A percentile compares a stretch with the other conserved stretches of the same genome.
Conservation (phyloP, 164 flowering plant species). For the Stephania yunnanensis region DNA sequence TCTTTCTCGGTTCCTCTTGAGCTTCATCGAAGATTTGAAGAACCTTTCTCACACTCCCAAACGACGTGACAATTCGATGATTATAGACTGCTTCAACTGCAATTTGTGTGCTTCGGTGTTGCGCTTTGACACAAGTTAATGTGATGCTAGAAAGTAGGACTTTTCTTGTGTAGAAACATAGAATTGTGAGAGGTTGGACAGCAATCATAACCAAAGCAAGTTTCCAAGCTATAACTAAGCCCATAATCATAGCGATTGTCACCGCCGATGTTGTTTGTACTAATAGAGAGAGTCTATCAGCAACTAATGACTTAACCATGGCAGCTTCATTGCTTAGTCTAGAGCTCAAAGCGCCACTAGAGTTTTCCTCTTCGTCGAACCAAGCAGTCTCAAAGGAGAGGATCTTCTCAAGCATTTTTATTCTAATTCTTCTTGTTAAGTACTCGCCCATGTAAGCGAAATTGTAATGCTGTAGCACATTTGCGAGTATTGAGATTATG, state of each 20-base stretch:
- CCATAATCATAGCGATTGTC: slow-evolving; percentile 62
- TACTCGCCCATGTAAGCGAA: slow-evolving; percentile 80
- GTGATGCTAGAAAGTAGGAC: slow-evolving; percentile 63
- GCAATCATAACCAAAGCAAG: slow-evolving; percentile 89
- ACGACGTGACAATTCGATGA: slow-evolving; percentile 77
- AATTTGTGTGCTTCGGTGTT: slow-evolving; percentile 69
- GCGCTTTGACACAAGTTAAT: slow-evolving; percentile 52
- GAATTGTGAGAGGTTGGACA: slow-evolving; percentile 73
- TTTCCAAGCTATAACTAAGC: slow-evolving; percentile 78
- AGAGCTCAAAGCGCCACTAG: slow-evolving; percentile 68
- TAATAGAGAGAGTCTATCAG: slow-evolving; percentile 62
- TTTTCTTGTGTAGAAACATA: slow-evolving; percentile 72
- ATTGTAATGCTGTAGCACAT: slow-evolving; percentile 68
- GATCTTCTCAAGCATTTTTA: slow-evolving; percentile 70
- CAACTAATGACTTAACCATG: slow-evolving; percentile 75
- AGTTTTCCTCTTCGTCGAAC: slow-evolving; percentile 80
- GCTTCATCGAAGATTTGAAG: slow-evolving; percentile 63
- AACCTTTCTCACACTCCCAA: slow-evolving; percentile 60
- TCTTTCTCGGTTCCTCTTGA: slow-evolving; percentile 63
- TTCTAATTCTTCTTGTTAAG: slow-evolving; percentile 61
- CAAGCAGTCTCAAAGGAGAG: slow-evolving; percentile 78
- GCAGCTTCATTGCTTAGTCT: slow-evolving; percentile 75
- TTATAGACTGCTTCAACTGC: slow-evolving; percentile 81
- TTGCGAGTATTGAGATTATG: slow-evolving; percentile 46
- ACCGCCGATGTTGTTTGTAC: slow-evolving; percentile 78